Evolutionary conservation across 331 rosid genomes (phyloP).

Genomic region (Telfairia occidentalis): DNA sequence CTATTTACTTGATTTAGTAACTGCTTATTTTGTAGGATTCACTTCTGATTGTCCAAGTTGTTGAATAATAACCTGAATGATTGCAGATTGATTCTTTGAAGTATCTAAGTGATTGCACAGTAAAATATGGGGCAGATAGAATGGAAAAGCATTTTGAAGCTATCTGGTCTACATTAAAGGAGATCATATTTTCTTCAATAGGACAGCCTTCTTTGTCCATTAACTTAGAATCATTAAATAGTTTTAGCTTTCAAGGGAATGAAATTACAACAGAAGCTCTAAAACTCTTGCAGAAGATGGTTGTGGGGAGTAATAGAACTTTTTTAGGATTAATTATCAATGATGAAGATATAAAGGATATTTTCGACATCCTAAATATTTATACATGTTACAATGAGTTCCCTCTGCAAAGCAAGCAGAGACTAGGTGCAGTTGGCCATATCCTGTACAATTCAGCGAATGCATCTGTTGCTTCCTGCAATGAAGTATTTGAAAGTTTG

Average conservation of each 20-base stretch:
- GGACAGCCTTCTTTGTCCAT: constrained; percentile 38
- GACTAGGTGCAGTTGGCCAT: constrained; percentile 58
- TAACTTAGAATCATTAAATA: constrained; percentile 29
- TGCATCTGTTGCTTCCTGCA: constrained; percentile 57
- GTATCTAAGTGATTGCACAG: constrained; percentile 55
- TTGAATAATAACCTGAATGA: constrained; percentile 17
- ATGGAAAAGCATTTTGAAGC: constrained; percentile 51
- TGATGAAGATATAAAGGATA: constrained; percentile 54
- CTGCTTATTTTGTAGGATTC: constrained; percentile 7
- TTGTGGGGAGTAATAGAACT: constrained; percentile 41
- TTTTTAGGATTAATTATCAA: constrained; percentile 43
- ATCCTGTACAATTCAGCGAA: constrained; percentile 44
- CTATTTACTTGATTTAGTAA: constrained; percentile 11
- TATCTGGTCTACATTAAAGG: constrained; percentile 66
- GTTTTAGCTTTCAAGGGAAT: constrained; percentile 51
- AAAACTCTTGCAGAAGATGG: constrained; percentile 53
- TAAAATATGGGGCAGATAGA: constrained; percentile 71
- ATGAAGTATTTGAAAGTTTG: constrained; percentile 45
- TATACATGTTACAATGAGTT: constrained; percentile 35
- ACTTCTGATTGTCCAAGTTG: constrained; percentile 1
- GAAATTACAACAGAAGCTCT: constrained; percentile 59
- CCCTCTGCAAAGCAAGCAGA: constrained; percentile 52
- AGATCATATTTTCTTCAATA: constrained; percentile 39
- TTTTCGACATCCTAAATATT: constrained; percentile 39
- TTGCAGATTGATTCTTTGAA: constrained; percentile 79